Evolutionary conservation across 73 alveolate genomes (phyloP).

Genomic region (Paramecium sonneborni): DNA sequence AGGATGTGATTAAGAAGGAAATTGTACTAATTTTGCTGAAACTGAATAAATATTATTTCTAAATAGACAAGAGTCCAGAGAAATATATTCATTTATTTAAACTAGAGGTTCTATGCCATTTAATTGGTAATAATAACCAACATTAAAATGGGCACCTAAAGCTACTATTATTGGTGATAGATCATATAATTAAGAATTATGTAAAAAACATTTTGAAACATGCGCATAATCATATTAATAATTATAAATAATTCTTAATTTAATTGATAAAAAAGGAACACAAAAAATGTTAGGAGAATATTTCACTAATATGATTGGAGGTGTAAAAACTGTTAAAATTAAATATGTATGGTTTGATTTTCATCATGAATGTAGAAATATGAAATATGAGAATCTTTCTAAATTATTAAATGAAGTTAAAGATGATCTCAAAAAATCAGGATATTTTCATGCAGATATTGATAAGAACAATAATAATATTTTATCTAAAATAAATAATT

Average conservation of each 20-base stretch:
- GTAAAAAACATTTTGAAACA: conserved; percentile 59
- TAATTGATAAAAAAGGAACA: conserved; percentile 66
- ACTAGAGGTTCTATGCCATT: conserved; percentile 71
- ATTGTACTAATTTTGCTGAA: conserved; percentile 89
- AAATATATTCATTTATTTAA: conserved; percentile 43
- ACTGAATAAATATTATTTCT: conserved; percentile 82
- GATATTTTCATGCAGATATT: conserved; percentile 68
- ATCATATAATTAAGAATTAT: conserved; percentile 41
- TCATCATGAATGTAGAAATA: conserved; percentile 96
- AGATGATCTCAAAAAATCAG: conserved; percentile 71
- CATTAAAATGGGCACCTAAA: conserved; percentile 64
- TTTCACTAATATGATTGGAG: conserved; percentile 77
- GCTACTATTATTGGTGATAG: conserved; percentile 54
- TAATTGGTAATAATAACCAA: conserved; percentile 57
- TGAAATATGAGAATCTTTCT: conserved; percentile 92
- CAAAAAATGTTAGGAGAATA: conserved; percentile 62
- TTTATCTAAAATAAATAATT: conserved; percentile 46
- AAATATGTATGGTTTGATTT: conserved; percentile 97
- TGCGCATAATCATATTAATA: conserved; percentile 21
- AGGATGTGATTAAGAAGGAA: conserved; percentile 94
- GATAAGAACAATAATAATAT: conserved; percentile 28
- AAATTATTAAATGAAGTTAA: conserved; percentile 77
- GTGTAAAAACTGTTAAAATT: conserved; percentile 68
- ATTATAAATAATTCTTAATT: conserved; percentile 38
- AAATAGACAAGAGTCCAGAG: not conserved